Evolutionary conservation across 2,329 filamentous ascomycete species (phyloP).

Genomic region (Pseudopyricularia javanii): DNA sequence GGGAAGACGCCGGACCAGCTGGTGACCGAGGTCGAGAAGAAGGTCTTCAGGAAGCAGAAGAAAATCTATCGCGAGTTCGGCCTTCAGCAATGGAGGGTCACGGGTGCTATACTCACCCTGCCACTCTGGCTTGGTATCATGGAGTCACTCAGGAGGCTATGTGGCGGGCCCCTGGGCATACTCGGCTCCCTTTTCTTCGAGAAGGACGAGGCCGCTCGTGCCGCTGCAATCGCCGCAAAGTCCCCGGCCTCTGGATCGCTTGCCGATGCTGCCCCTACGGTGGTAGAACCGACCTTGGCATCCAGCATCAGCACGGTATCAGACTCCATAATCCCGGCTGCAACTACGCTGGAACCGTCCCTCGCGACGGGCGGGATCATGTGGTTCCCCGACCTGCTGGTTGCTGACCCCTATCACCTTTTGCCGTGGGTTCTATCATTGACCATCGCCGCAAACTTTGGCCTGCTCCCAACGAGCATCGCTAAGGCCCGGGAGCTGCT

Average conservation of each 20-base stretch:
- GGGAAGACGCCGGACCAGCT: neutral
- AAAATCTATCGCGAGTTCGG: conserved; percentile 21
- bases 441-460: conserved; percentile 19
- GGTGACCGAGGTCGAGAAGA: conserved; percentile 14
- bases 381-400: conserved; percentile 43
- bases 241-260: neutral
- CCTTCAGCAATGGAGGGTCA: conserved; percentile 34
- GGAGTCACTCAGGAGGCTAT: conserved; percentile 36
- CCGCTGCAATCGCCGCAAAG: conserved; percentile 1
- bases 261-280: neutral
- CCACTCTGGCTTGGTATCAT: conserved; percentile 37
- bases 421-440: conserved; percentile 29
- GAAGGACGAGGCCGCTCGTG: neutral
- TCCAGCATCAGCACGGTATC: neutral
- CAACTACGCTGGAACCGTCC: conserved; percentile 12
- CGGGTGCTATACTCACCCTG: conserved; percentile 24
- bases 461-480: conserved; percentile 13
- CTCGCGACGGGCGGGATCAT: conserved; percentile 37
- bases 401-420: conserved; percentile 34
- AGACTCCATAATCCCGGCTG: neutral
- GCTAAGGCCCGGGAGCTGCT: neutral
- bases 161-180: conserved; percentile 24
- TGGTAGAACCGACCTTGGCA: neutral
- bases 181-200: conserved; percentile 18
- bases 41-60: conserved; percentile 10